Evolutionary conservation across 2,329 filamentous ascomycete genomes (phyloP).

Genomic region (Trichoderma gracile): DNA sequence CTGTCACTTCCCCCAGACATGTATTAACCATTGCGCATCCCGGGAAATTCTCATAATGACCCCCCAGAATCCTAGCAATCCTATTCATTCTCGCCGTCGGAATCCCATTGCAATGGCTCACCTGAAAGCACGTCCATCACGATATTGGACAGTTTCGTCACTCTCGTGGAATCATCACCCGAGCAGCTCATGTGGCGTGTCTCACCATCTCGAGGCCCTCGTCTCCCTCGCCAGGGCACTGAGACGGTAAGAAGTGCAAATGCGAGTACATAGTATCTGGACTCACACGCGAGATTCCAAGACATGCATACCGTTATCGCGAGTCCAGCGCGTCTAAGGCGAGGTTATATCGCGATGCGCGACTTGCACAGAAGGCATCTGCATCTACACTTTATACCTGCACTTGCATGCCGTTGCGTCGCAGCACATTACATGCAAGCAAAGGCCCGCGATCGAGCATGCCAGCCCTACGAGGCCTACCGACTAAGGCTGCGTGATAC

Average conservation of each 20-base stretch:
- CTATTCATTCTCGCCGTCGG: conserved; percentile 13
- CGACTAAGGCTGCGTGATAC: not conserved
- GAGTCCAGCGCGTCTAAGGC: not conserved
- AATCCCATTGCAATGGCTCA: not conserved
- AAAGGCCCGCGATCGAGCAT: not conserved
- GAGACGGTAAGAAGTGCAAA: too few relatives aligned
- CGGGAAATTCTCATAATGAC: conserved; percentile 6
- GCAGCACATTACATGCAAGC: too few relatives aligned
- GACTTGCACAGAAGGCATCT: not conserved
- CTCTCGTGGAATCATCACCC: too few relatives aligned
- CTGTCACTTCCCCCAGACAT: not conserved
- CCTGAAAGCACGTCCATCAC: not conserved
- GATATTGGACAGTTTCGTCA: not conserved
- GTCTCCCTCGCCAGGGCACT: not conserved
- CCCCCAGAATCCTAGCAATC: not conserved
- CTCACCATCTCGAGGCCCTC: not conserved
- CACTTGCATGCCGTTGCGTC: conserved; percentile 11
- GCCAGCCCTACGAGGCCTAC: conserved; percentile 16
- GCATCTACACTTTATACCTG: not conserved
- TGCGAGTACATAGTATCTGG: too few relatives aligned
- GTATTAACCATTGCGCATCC: not conserved
- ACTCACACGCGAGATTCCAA: not conserved
- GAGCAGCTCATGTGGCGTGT: not conserved
- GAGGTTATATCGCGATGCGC: conserved; percentile 9
- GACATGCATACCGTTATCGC: conserved; percentile 8